Percentiles rank a stretch among this genome's conserved stretches.
These are phyloP conservation scores for Pythium brassicae DNA, from an alignment of 352 stramenopile genomes.

Conservation along the genomic window DNA sequence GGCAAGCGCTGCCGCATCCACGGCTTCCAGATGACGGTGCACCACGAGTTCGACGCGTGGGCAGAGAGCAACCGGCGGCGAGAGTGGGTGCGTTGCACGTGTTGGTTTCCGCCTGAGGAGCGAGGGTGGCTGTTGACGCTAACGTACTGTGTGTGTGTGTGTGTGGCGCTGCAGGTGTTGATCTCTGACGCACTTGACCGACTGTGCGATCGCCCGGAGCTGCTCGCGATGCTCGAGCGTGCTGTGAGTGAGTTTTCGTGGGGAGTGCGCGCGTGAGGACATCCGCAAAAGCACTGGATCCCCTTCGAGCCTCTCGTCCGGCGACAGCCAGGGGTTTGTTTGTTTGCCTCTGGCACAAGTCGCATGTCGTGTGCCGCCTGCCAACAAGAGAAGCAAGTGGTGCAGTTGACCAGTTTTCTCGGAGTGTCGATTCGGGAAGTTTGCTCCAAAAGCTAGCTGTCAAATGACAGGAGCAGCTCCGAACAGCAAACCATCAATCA, in stretches of 20 bases:
- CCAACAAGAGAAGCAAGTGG: too few species aligned
- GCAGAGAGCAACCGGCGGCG: constrained; percentile 45
- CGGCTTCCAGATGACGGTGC: constrained; percentile 32
- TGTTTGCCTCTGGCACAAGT: too few species aligned
- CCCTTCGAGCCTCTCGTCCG: too few species aligned
- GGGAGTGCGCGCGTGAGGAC: constrained; percentile 8
- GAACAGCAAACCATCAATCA: too few species aligned
- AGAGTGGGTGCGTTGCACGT: constrained; percentile 38
- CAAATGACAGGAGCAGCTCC: too few species aligned
- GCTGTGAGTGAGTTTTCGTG: neutral
- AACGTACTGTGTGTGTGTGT: neutral
- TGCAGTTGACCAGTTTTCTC: too few species aligned
- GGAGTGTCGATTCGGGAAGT: too few species aligned
- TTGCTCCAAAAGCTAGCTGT: too few species aligned
- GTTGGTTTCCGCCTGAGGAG: neutral
- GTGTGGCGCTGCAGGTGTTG: constrained; percentile 21
- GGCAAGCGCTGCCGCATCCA: constrained; percentile 45
- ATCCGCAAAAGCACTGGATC: too few species aligned
- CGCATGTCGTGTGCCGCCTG: too few species aligned
- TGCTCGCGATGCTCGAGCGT: constrained; percentile 33
- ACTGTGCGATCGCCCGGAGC: constrained; percentile 32
- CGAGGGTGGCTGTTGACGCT: neutral
- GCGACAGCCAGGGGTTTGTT: too few species aligned
- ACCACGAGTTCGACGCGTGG: constrained; percentile 48
- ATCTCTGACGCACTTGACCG: constrained; percentile 21